Base-by-base conservation (phyloP, 306 rosid genomes). In the Vicia sativa region DNA sequence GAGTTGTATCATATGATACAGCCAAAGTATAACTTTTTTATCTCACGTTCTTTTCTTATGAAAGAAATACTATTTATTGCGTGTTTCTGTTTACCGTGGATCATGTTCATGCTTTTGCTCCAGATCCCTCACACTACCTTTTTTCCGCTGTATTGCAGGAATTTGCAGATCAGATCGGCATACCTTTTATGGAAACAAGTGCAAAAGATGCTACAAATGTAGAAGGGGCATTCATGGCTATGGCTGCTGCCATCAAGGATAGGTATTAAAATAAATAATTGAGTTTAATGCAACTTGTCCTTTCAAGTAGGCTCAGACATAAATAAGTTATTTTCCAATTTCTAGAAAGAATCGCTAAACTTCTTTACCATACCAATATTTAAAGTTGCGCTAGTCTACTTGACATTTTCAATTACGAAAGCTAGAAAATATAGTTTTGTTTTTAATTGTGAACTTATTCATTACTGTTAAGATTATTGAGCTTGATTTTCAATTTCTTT, bases 171-270 rank as follows among this genome's bases (percentile, higher is more conserved):
- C 79, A 79, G 65, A 76, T 83, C 14, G 84, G 87, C 75, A 79
- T 79, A 14, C 87, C 87, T 59, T 83, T 83, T 35, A 66, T 83
- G 87, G 87, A 83, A 79, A 79, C 84, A 26, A 83, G 87, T 73
- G 87, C 87, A 31, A 83, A 83, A 60, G 82, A 83, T 79, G 59
- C 84, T 70, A 79, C 84, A 39, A 83, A 83, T 68, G 87, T 83
- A 34, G 87, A 83, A 68, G 77, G 80, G 23, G 84, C 87, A 11
- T 83, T 83, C 80, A 79, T 83, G 87, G 87, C 84, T 75, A 79
- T 83, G 87, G 58, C 84, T 76, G 81, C 84, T 46, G 0, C 87
- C 68, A 79, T 83, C 79, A 83, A 83, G 75, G 52, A 79, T 23
- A 79, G 87, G 84, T 83, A 62, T 68, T 23, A 11, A 37, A 49